A percentile compares a stretch with the other conserved stretches of the same genome.
Conservation (phyloP, 306 rosid genomes). For the Arachis stenosperma region DNA sequence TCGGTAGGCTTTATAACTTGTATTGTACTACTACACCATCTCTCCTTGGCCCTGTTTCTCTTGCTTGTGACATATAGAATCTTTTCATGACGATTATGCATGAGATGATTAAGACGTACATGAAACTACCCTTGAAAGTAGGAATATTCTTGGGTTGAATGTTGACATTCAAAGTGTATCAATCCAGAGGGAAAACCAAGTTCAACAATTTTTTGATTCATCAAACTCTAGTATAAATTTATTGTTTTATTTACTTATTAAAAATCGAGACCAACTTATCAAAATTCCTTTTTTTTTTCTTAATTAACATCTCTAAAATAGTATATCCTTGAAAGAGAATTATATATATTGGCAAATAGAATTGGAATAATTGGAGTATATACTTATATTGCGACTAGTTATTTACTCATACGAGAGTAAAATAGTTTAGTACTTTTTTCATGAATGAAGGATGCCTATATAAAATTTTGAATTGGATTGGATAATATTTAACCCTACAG, state of each 20-base stretch:
- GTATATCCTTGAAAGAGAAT: too few relatives aligned
- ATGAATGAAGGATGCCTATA: too few relatives aligned
- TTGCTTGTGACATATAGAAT: background rate
- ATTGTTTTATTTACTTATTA: too few relatives aligned
- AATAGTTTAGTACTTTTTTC: too few relatives aligned
- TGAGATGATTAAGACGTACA: background rate
- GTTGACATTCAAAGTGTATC: background rate
- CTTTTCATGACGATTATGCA: background rate
- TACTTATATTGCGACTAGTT: too few relatives aligned
- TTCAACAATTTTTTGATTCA: background rate
- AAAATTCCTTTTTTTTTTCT: background rate
- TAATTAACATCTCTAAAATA: background rate
- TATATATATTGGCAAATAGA: too few relatives aligned
- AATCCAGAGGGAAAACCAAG: background rate
- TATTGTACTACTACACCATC: too few relatives aligned
- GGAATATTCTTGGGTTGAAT: background rate
- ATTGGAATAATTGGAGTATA: too few relatives aligned
- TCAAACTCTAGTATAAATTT: background rate
- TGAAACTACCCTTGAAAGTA: background rate
- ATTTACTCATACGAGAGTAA: too few relatives aligned
- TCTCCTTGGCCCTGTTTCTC: background rate
- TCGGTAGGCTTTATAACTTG: conserved; percentile 29
- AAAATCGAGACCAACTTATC: background rate
- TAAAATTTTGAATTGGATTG: too few relatives aligned
- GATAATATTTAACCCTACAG: background rate